phyloP scores from a whole-genome alignment of 2,329 filamentous ascomycete genomes.

The Periconia digitata region DNA sequence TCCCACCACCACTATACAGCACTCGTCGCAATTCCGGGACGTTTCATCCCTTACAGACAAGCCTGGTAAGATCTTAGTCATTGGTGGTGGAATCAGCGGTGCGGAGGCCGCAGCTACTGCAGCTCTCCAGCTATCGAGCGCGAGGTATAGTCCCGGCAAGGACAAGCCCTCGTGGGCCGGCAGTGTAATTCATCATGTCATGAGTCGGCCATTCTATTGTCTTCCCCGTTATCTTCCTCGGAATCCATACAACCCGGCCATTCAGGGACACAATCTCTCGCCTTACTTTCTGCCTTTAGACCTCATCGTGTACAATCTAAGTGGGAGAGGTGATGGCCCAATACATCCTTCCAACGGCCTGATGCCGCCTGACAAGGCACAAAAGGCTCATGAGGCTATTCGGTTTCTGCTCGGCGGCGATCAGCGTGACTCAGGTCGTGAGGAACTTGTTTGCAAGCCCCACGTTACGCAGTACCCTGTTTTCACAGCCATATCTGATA shows the following conservation, averaged over 20 bases:
- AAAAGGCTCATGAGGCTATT: conserved; percentile 54
- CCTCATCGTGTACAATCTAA: conserved; percentile 70
- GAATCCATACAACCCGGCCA: conserved; percentile 21
- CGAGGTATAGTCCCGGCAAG: conserved; percentile 54
- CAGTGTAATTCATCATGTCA: conserved; percentile 67
- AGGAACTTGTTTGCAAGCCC: conserved; percentile 44
- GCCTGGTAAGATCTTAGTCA: conserved; percentile 66
- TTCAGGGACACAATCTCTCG: conserved; percentile 44
- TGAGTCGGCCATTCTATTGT: conserved; percentile 71
- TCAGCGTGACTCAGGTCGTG: conserved; percentile 43
- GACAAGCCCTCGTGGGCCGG: conserved; percentile 27
- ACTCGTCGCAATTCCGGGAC: conserved; percentile 33
- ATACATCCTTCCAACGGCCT: conserved; percentile 67
- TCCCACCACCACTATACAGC: conserved; percentile 16
- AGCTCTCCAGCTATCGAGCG: conserved; percentile 69
- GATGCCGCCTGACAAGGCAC: conserved; percentile 61
- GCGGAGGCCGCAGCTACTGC: conserved; percentile 75
- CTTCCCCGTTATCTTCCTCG: conserved; percentile 58
- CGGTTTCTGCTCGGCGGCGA: conserved; percentile 47
- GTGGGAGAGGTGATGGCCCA: conserved; percentile 58
- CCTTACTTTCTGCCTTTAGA: conserved; percentile 71
- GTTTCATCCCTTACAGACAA: conserved; percentile 19
- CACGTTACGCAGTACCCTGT: conserved; percentile 55
- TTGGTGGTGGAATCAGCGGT: conserved; percentile 82
- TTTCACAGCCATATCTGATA: conserved; percentile 70